These are phyloP conservation scores for Kluyveromyces aestuarii DNA, from an alignment of 805 yeast species.

Conservation along the genomic window DNA sequence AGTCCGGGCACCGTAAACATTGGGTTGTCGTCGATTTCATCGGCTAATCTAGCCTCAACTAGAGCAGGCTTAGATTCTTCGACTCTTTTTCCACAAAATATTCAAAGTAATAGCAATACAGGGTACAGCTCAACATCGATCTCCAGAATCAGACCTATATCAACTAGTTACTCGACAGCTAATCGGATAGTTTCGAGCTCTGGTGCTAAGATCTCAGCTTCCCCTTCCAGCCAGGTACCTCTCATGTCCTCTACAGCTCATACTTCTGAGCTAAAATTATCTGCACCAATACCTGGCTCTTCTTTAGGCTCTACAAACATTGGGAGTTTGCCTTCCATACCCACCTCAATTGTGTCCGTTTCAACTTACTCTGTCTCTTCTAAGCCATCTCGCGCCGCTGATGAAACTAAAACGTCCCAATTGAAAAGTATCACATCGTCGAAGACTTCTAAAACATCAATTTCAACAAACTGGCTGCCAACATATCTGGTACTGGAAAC, in stretches of 20 bases:
- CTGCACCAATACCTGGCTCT: too few species aligned
- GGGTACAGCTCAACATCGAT: too few species aligned
- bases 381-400: background rate
- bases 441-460: conserved; percentile 14
- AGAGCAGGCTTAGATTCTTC: too few species aligned
- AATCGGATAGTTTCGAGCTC: too few species aligned
- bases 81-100: too few species aligned
- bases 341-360: background rate
- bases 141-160: too few species aligned
- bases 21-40: too few species aligned
- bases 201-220: background rate
- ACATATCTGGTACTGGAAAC: conserved; percentile 9
- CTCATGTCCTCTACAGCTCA: background rate
- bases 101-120: too few species aligned
- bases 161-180: too few species aligned
- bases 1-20: too few species aligned
- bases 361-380: background rate
- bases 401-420: background rate
- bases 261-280: background rate
- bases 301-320: background rate
- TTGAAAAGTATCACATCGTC: conserved; percentile 10
- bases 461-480: conserved; percentile 13
- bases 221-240: background rate
- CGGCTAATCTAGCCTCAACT: too few species aligned
- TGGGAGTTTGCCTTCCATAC: background rate